phyloP scores from a whole-genome alignment of 306 rosid species.

The Quercus cerris region DNA sequence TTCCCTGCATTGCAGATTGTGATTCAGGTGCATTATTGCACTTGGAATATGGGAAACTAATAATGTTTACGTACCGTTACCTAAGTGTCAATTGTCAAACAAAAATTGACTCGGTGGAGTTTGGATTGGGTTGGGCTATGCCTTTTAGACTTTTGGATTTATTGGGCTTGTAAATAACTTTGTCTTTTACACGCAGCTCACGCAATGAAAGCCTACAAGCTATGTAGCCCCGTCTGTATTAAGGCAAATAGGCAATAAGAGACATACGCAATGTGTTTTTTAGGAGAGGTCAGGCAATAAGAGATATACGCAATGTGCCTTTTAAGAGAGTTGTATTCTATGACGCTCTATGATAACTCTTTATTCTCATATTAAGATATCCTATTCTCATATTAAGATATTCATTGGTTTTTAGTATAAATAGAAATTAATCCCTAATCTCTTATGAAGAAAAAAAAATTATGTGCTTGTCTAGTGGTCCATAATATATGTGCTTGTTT shows the following conservation, averaged over 20 bases:
- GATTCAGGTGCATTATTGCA: neutral
- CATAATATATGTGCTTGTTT: no score
- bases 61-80: neutral
- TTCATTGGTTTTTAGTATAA: fast-evolving
- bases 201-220: neutral
- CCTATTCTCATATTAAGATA: fast-evolving
- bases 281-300: neutral
- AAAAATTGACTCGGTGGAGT: no score
- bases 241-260: neutral
- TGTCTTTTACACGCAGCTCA: neutral
- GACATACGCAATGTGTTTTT: neutral
- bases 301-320: neutral
- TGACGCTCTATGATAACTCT: fast-evolving
- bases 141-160: neutral
- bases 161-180: neutral
- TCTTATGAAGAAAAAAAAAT: no score
- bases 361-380: fast-evolving
- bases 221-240: no score
- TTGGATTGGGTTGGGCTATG: neutral
- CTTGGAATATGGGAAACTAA: neutral
- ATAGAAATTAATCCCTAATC: fast-evolving
- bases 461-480: no score
- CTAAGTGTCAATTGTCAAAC: neutral
- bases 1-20: neutral
- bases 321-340: neutral